phyloP scores from a whole-genome alignment of 805 yeast genomes.

The Candida bentonensis region DNA sequence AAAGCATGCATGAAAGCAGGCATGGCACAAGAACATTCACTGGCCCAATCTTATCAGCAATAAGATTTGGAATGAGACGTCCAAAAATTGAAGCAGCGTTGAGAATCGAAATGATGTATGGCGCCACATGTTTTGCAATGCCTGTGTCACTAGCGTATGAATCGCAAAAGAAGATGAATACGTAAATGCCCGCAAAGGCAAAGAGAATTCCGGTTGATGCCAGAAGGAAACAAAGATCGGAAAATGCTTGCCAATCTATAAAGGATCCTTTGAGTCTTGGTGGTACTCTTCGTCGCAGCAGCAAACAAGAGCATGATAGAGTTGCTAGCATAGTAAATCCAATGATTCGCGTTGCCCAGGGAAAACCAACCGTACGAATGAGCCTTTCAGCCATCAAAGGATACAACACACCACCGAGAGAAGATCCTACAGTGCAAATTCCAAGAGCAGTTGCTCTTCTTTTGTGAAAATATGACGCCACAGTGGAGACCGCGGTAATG shows the following conservation, averaged over 20 bases:
- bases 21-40: constrained; percentile 24
- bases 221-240: constrained; percentile 10
- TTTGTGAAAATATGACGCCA: constrained; percentile 37
- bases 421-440: constrained; percentile 34
- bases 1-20: constrained; percentile 16
- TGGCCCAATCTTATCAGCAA: constrained; percentile 36
- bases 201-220: constrained; percentile 9
- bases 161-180: constrained; percentile 22
- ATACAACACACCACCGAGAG: constrained; percentile 37
- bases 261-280: constrained; percentile 13
- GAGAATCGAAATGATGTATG: constrained; percentile 19
- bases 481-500: constrained; percentile 29
- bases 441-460: constrained; percentile 35
- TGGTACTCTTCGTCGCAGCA: constrained; percentile 15
- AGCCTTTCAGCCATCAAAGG: constrained; percentile 30
- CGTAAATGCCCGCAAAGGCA: constrained; percentile 28
- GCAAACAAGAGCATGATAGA: constrained; percentile 11
- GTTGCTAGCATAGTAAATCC: constrained; percentile 26
- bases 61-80: constrained; percentile 32
- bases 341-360: constrained; percentile 33
- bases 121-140: constrained; percentile 11
- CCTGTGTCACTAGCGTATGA: constrained; percentile 17
- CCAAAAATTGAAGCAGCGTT: constrained; percentile 31
- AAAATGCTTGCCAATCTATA: constrained; percentile 11
- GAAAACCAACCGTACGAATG: constrained; percentile 28